Evolutionary conservation across 805 yeast genomes (phyloP).

Genomic region (Candida wancherniae): DNA sequence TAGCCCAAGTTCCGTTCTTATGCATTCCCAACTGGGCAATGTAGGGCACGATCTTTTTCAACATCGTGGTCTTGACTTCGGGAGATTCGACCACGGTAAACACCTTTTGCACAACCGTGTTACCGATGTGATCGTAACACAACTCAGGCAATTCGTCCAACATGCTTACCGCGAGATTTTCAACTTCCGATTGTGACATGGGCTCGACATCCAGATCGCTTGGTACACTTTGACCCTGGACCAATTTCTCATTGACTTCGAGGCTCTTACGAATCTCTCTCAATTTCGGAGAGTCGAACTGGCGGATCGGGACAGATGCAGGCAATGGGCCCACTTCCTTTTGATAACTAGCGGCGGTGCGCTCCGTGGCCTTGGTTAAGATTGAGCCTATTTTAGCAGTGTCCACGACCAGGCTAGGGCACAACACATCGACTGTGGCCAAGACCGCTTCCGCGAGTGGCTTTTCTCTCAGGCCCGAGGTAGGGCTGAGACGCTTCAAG

Average conservation of each 20-base stretch:
- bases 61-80: conserved; percentile 72
- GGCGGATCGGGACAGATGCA: conserved; percentile 60
- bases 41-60: conserved; percentile 70
- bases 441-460: conserved; percentile 6
- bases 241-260: conserved; percentile 28
- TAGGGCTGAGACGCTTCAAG: no score
- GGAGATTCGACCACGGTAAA: conserved; percentile 65
- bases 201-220: conserved; percentile 3
- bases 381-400: conserved; percentile 40
- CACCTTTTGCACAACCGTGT: conserved; percentile 89
- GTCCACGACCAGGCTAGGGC: conserved; percentile 20
- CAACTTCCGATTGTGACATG: conserved; percentile 66
- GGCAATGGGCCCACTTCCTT: conserved; percentile 71
- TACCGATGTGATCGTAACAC: conserved; percentile 89
- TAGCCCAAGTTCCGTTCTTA: conserved; percentile 99
- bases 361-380: conserved; percentile 30
- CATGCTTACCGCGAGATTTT: conserved; percentile 79
- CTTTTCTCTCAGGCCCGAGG: no score
- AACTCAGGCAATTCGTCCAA: conserved; percentile 84
- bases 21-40: conserved; percentile 91
- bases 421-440: conserved; percentile 5
- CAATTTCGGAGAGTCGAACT: conserved; percentile 81
- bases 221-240: conserved; percentile 2
- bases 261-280: conserved; percentile 74
- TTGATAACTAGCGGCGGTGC: conserved; percentile 44